These are phyloP conservation scores for Erythrophleum fordii DNA, from an alignment of 306 rosid genomes.

Conservation along the genomic window DNA sequence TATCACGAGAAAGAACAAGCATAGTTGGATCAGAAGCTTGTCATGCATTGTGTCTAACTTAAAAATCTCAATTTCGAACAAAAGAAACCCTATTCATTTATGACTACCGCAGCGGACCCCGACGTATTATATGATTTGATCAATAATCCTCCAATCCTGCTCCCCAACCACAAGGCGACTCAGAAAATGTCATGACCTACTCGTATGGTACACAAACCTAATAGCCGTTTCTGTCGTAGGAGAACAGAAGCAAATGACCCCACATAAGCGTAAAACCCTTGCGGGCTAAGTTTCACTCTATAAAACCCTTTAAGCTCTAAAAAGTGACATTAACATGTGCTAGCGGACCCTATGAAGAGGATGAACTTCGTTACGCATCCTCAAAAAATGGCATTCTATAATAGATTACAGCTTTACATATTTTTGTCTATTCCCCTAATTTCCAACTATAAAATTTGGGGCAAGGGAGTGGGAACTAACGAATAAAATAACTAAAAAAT, in stretches of 20 bases:
- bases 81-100: not conserved
- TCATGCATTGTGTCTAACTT: not conserved
- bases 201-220: not conserved
- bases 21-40: not conserved
- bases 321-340: not conserved
- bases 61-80: not conserved
- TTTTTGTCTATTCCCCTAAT: not conserved
- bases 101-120: not conserved
- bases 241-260: not conserved
- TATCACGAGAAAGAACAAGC: not conserved
- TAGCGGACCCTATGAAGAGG: not conserved
- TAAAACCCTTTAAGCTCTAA: not conserved
- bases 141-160: not conserved
- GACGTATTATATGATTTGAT: not conserved
- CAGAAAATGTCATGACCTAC: not conserved
- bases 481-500: not conserved
- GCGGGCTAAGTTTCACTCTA: not conserved
- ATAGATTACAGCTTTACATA: slow-evolving; percentile 6
- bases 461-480: not conserved
- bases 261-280: not conserved
- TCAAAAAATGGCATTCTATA: slow-evolving; percentile 9
- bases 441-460: not conserved
- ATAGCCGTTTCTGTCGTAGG: not conserved
- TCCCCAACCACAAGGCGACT: not conserved
- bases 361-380: slow-evolving; percentile 4